Evolutionary conservation across 148 eudicot species (phyloP), one percentile per base, ranked within the genome.

Genomic region (Vaccinium macrocarpon): DNA sequence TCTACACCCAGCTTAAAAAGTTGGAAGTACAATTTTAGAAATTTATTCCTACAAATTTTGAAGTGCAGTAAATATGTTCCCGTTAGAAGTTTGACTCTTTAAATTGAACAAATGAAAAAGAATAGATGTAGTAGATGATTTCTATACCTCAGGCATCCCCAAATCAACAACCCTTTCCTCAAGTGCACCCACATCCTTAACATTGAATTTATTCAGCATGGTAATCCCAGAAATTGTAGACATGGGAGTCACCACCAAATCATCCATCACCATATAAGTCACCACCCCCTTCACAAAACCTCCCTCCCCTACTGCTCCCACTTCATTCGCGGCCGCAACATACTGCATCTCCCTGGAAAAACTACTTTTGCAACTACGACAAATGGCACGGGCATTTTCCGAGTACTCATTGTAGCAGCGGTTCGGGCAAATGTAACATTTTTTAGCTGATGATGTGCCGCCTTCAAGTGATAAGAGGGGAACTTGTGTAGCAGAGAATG

Each of bases 191-290:
- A 68, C 38, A 3, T 68, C 74, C 74, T 27, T 29, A 12, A 68
- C 1, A 27, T 68, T 68, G 15, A 68, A 68, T 29, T 68, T 68
- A 14, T 27, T 27, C 11, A 68, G 16, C 74, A 27, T 1, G 10
- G 16, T 10, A 68, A 27, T 23, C 29, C 71, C 8, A 27, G 35
- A 10, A 9, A 27, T 27, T 12, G 42, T 23, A 64, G 71, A 64
- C 71, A 27, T 29, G 27, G 74, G 74, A 27, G 32, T 68, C 42
- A 68, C 74, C 5, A 10, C 46, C 74, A 68, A 68, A 57, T 57
- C 21, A 82, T 88, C 90, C 86, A 78, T 86, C 6, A 90, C 72
- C 87, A 85, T 88, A 61, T 85, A 86, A n/a, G 87, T 87, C n/a
- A 80, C 87, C 15, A 38, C 42, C 5, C 72, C 82, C 25, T 86